Evolutionary conservation across 371 early-diverging fungal species (phyloP), one percentile per base, ranked within the genome.

Genomic region (Circinella minor): DNA sequence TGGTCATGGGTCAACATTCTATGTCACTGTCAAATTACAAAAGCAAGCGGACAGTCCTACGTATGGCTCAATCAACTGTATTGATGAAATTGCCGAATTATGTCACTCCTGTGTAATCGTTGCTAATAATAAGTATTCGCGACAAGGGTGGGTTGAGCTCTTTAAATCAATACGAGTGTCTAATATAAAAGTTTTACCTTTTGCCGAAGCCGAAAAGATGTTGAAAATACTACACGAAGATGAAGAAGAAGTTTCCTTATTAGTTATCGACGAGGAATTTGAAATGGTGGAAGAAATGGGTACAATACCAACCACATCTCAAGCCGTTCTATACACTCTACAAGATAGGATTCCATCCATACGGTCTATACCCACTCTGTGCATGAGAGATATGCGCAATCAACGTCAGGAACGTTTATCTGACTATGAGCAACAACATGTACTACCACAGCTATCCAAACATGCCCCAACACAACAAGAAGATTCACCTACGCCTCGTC

Each of bases 1-100:
- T 46, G 76, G 74, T 27, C 61, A 67, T 55, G 87, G 87, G 46
- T 83, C 87, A 0, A 74, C 78, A 0, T 87, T 87, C 49, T 80
- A 75, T 13, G 84, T 84, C 14, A 77, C 78, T 9, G 72, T 82
- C 15, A 69, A 69, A 37, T 57, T 78, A 37, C 67, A 71, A 20
- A 61, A 60, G 34, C 71, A 74, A 48, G 34, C 59, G 4, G 70
- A 67, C 4, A 69, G 69, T n/a, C 72, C 66, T 13, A 79, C 77
- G 0, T 79, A 73, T 57, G 67, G 73, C 4, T 59, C 72, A 15
- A 64, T 71, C n/a, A 69, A 77, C 36, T 55, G 61, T 2, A 37
- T 79, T 3, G 8, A 51, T 4, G 73, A 74, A 18, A 11, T 77
- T 10, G 36, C 63, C 4, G 17, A 36, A n/a, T 46, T 46, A 4